These are phyloP conservation scores for Penicillium decumbens DNA, from an alignment of 2,329 filamentous ascomycete species.

Conservation along the genomic window DNA sequence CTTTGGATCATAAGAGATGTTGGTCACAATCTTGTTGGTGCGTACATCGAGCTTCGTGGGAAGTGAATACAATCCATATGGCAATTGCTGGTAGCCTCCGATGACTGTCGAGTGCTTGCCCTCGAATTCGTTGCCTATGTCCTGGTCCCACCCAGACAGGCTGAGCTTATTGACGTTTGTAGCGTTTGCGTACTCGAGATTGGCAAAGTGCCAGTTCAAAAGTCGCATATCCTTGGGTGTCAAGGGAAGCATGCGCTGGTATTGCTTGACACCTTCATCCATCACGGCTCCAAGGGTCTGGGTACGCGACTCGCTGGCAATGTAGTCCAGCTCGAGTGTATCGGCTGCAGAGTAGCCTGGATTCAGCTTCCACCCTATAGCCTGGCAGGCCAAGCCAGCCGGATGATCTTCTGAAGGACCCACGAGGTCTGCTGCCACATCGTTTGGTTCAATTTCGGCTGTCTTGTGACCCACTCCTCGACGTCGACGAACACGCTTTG, in stretches of 20 bases:
- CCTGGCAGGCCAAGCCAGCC: constrained; percentile 69
- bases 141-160: constrained; percentile 90
- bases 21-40: constrained; percentile 67
- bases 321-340: constrained; percentile 66
- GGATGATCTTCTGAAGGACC: constrained; percentile 63
- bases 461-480: constrained; percentile 46
- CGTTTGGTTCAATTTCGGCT: constrained; percentile 47
- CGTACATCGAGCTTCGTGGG: constrained; percentile 73
- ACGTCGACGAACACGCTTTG: constrained; percentile 42
- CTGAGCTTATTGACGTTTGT: constrained; percentile 82
- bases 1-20: constrained; percentile 60
- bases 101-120: constrained; percentile 89
- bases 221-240: constrained; percentile 82
- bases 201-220: constrained; percentile 97
- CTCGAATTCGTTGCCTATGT: constrained; percentile 96
- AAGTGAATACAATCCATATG: constrained; percentile 75
- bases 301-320: constrained; percentile 56
- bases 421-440: constrained; percentile 54
- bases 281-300: constrained; percentile 87
- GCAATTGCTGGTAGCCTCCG: constrained; percentile 88
- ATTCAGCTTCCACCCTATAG: constrained; percentile 78
- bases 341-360: constrained; percentile 58
- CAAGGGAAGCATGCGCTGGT: constrained; percentile 74
- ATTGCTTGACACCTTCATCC: constrained; percentile 86
- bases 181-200: constrained; percentile 95